Evolutionary conservation across 108 stramenopile species (phyloP).

Genomic region (Hondaea fermentalgiana): DNA sequence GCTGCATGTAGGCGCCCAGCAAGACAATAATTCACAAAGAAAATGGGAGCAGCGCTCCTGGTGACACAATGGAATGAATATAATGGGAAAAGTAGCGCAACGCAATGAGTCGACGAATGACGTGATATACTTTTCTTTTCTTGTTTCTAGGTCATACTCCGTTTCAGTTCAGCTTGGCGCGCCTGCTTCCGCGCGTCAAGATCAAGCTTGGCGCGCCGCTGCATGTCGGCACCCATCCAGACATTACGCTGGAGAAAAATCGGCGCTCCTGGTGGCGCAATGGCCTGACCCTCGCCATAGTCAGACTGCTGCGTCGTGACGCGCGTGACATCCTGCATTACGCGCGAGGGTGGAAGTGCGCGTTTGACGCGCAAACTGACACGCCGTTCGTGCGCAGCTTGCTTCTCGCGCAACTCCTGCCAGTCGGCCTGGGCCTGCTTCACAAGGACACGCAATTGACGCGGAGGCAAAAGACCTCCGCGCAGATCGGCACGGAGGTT

Average conservation of each 20-base stretch:
- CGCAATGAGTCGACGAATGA: no score
- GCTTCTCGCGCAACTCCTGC: not conserved
- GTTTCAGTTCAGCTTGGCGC: no score
- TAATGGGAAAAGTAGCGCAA: no score
- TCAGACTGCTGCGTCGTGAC: not conserved
- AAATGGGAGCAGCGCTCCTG: no score
- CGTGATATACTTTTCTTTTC: no score
- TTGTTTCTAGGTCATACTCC: no score
- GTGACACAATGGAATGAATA: no score
- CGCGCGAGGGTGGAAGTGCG: not conserved
- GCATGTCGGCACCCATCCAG: not conserved
- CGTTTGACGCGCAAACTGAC: not conserved
- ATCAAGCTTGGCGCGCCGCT: not conserved
- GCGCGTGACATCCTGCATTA: not conserved
- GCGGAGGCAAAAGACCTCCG: not conserved
- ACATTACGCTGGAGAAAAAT: not conserved
- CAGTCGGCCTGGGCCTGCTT: not conserved
- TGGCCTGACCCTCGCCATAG: not conserved
- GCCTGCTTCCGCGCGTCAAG: no score
- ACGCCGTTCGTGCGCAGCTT: not conserved
- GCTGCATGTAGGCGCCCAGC: no score
- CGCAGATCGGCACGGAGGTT: not conserved
- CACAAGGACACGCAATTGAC: not conserved
- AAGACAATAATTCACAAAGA: no score
- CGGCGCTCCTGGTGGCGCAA: not conserved